A percentile compares a stretch with the other conserved stretches of the same genome.
phyloP scores from a whole-genome alignment of 371 early-diverging fungal genomes.

The Mortierella sp. region DNA sequence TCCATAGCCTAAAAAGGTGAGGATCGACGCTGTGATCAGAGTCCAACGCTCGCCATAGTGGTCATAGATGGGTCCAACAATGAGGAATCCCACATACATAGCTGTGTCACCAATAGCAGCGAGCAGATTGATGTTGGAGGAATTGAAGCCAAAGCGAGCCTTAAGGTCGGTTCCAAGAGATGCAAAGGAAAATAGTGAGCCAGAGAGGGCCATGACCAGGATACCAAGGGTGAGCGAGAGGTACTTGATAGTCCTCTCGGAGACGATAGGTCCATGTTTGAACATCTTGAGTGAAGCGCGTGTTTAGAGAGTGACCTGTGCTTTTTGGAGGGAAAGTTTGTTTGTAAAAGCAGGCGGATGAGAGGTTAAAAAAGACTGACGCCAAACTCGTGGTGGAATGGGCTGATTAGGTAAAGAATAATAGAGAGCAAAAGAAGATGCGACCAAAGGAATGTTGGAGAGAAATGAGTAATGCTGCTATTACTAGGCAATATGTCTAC shows the following conservation, averaged over 20 bases:
- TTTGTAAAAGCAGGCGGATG: not conserved
- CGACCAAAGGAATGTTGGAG: not conserved
- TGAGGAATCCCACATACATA: conserved; percentile 56
- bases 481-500: not conserved
- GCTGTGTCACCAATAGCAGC: conserved; percentile 54
- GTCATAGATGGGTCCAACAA: conserved; percentile 55
- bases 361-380: not conserved
- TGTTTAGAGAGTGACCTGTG: not conserved
- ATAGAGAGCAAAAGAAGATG: not conserved
- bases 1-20: conserved; percentile 51
- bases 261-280: conserved; percentile 1
- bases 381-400: not conserved
- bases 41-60: conserved; percentile 56
- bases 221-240: conserved; percentile 45
- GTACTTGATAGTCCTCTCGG: conserved; percentile 34
- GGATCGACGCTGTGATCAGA: conserved; percentile 36
- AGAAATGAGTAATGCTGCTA: not conserved
- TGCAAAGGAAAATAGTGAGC: conserved; percentile 53
- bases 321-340: conserved; percentile 3
- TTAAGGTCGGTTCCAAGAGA: conserved; percentile 52
- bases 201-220: conserved; percentile 51
- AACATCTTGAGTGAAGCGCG: conserved; percentile 9
- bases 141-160: conserved; percentile 53
- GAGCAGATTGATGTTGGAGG: conserved; percentile 51
- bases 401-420: not conserved